Conservation (phyloP, 78 protist species). For the Dictyostelium intermedium region DNA sequence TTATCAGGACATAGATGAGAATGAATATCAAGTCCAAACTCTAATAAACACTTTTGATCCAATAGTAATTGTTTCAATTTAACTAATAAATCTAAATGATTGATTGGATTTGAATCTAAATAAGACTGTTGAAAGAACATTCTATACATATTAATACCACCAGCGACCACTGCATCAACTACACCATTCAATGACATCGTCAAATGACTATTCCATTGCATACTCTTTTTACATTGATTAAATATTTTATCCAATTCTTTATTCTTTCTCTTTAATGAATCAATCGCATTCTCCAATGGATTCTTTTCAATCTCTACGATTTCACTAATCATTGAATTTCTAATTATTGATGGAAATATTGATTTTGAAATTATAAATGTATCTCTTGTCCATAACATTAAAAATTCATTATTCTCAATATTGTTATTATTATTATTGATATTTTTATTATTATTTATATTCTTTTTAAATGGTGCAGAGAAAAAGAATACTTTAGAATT, state of each 20-base stretch:
- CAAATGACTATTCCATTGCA: constrained; percentile 40
- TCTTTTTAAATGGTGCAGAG: constrained; percentile 60
- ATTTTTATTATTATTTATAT: not conserved
- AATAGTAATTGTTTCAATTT: constrained; percentile 4
- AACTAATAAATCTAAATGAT: not conserved
- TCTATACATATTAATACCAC: constrained; percentile 77
- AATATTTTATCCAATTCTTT: constrained; percentile 38
- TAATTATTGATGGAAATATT: constrained; percentile 44
- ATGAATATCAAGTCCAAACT: constrained; percentile 59
- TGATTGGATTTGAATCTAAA: constrained; percentile 20
- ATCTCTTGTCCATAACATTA: constrained; percentile 53
- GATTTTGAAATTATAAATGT: constrained; percentile 26
- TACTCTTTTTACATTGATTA: not conserved
- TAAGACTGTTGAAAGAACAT: constrained; percentile 31
- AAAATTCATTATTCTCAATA: constrained; percentile 10
- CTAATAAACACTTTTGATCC: constrained; percentile 15
- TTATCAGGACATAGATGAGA: constrained; percentile 45
- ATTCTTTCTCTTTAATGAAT: constrained; percentile 61
- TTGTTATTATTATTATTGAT: not conserved
- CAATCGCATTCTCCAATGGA: constrained; percentile 76
- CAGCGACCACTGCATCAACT: constrained; percentile 76
- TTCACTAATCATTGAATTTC: constrained; percentile 19
- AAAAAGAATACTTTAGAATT: constrained; percentile 43
- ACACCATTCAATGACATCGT: constrained; percentile 80
- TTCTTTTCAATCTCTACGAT: constrained; percentile 55